These are phyloP conservation scores for Neophaeococcomyces mojaviensis DNA, from an alignment of 2,329 filamentous ascomycete genomes.

Conservation along the genomic window DNA sequence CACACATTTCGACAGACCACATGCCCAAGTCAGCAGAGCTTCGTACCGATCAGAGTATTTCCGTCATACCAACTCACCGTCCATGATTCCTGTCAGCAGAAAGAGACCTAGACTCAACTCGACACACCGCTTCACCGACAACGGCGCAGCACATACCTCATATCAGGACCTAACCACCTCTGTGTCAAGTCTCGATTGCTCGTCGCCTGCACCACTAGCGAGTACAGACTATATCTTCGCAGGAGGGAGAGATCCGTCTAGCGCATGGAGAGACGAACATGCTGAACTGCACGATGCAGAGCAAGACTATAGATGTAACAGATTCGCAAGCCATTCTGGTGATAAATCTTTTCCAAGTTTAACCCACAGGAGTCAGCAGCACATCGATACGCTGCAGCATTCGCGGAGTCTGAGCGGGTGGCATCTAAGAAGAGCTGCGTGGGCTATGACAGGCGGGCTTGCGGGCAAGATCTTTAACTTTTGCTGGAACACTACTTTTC, in stretches of 20 bases:
- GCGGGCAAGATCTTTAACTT: constrained; percentile 75
- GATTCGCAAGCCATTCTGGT: constrained; percentile 24
- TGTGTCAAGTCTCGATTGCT: constrained; percentile 9
- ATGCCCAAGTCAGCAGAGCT: constrained; percentile 1
- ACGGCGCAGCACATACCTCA: neutral
- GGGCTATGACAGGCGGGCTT: constrained; percentile 34
- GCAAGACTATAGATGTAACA: constrained; percentile 36
- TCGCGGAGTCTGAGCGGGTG: constrained; percentile 25
- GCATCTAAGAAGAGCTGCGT: constrained; percentile 31
- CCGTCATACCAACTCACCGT: neutral
- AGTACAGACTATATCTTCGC: constrained; percentile 33
- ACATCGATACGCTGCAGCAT: neutral
- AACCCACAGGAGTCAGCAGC: neutral
- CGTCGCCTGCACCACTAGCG: constrained; percentile 31
- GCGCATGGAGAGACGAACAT: constrained; percentile 22
- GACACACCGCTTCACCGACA: constrained; percentile 1
- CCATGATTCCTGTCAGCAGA: constrained; percentile 2
- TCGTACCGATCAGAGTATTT: neutral
- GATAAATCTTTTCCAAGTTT: constrained; percentile 20
- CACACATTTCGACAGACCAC: neutral
- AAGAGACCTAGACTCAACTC: constrained; percentile 3
- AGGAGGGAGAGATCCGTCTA: constrained; percentile 28
- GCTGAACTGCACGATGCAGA: constrained; percentile 26
- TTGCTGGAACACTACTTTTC: constrained; percentile 63
- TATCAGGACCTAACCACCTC: neutral